These are phyloP conservation scores for Trametes versicolor DNA, from an alignment of 1,284 basidiomycete species.

Conservation along the genomic window DNA sequence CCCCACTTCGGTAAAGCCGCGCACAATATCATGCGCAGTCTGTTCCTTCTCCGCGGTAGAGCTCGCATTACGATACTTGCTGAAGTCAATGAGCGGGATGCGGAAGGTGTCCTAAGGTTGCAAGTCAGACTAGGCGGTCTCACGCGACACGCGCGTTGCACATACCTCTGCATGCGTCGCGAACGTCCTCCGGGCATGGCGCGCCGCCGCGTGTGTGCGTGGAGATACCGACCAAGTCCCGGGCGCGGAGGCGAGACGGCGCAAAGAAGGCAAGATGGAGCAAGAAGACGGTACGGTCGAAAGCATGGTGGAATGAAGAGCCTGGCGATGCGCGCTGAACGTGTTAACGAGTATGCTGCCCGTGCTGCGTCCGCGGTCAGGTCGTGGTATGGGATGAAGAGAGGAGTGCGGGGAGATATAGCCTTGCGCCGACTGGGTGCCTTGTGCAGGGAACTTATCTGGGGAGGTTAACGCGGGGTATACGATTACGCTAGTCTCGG, in stretches of 20 bases:
- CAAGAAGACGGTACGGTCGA: conserved; percentile 9
- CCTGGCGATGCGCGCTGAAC: background rate
- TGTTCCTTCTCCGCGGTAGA: conserved; percentile 64
- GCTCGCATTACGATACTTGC: conserved; percentile 64
- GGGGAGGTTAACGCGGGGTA: conserved; percentile 1
- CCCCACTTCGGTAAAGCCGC: conserved; percentile 80
- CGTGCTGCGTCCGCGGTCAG: background rate
- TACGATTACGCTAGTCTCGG: conserved; percentile 9
- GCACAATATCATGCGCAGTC: conserved; percentile 76
- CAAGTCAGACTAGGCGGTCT: background rate
- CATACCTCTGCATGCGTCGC: conserved; percentile 37
- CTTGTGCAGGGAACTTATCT: conserved; percentile 12
- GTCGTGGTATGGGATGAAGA: background rate
- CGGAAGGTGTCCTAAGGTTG: conserved; percentile 36
- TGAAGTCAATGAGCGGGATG: conserved; percentile 85
- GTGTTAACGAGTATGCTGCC: background rate
- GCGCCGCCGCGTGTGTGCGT: background rate
- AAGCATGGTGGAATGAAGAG: conserved; percentile 12
- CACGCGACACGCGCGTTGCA: background rate
- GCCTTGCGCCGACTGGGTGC: background rate
- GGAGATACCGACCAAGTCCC: conserved; percentile 6
- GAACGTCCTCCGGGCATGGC: conserved; percentile 16
- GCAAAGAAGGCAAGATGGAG: conserved; percentile 17
- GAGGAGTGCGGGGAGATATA: conserved; percentile 10
- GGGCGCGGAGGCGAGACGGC: conserved; percentile 14